phyloP scores from a whole-genome alignment of 257 asterid genomes.

The Solanum tacnaense region DNA sequence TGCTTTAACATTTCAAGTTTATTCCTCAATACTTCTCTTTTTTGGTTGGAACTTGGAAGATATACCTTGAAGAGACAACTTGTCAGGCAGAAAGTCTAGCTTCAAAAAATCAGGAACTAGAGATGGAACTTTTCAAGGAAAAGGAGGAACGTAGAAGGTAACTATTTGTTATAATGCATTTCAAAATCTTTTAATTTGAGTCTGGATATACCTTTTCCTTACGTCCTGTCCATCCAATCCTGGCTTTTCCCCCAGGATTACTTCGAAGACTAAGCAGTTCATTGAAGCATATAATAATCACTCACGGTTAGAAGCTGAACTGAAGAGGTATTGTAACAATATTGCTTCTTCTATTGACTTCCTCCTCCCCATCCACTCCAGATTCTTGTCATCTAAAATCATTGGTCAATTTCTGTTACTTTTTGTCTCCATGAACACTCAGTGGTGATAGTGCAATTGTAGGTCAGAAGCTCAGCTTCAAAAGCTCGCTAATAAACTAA shows the following conservation, averaged over 20 bases:
- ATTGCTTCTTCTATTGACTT: not conserved
- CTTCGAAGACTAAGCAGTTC: conserved; percentile 57
- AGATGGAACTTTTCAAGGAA: conserved; percentile 53
- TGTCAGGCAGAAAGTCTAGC: conserved; percentile 43
- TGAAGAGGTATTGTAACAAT: conserved; percentile 52
- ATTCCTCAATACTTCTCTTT: conserved; percentile 1
- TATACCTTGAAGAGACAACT: conserved; percentile 49
- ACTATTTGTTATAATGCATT: not conserved
- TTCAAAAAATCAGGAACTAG: conserved; percentile 56
- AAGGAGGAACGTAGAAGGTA: conserved; percentile 75
- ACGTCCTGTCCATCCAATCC: not conserved
- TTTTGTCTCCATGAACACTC: not conserved
- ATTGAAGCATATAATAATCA: conserved; percentile 63
- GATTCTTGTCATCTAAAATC: not conserved
- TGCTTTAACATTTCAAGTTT: not conserved
- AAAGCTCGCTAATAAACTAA: conserved; percentile 66
- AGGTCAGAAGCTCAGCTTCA: conserved; percentile 76
- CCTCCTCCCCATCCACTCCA: not conserved
- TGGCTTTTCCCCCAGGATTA: conserved; percentile 32
- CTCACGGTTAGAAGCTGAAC: conserved; percentile 58
- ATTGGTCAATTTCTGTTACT: not conserved
- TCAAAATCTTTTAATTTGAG: not conserved
- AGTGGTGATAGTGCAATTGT: conserved; percentile 12
- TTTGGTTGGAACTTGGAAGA: conserved; percentile 29
- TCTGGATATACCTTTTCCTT: not conserved